phyloP scores from a whole-genome alignment of 164 flowering plant species.

The Echeveria elegans region DNA sequence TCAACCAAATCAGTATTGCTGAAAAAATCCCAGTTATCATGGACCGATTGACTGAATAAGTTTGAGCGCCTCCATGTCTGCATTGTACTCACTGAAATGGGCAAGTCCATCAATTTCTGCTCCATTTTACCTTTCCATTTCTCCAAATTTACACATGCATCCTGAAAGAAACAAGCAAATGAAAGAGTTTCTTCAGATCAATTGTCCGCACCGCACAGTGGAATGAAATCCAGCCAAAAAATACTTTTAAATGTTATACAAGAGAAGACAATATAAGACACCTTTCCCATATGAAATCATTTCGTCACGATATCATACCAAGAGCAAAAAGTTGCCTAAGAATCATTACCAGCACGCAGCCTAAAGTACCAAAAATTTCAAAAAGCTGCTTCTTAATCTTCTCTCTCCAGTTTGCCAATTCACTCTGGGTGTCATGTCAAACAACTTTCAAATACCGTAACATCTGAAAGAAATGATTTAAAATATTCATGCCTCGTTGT shows the following conservation, averaged over 20 bases:
- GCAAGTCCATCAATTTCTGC: background rate
- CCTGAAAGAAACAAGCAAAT: background rate
- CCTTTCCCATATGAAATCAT: background rate
- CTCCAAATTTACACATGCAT: background rate
- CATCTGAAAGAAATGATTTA: background rate
- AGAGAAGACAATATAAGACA: background rate
- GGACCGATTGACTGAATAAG: background rate
- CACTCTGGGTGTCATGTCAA: background rate
- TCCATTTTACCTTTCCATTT: background rate
- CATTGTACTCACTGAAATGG: background rate
- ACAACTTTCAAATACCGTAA: background rate
- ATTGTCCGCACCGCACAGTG: background rate
- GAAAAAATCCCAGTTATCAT: background rate
- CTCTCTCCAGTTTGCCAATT: background rate
- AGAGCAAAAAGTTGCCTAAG: background rate
- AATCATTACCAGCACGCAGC: background rate
- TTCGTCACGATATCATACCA: background rate
- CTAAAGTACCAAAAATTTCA: background rate
- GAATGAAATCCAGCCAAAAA: background rate
- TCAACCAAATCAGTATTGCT: background rate
- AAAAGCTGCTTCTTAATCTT: background rate
- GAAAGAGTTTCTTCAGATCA: background rate
- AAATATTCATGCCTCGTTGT: too few species aligned
- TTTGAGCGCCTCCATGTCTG: background rate
- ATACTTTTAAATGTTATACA: background rate